Conservation (phyloP, 805 yeast species). For the Teunomyces gatunensis region DNA sequence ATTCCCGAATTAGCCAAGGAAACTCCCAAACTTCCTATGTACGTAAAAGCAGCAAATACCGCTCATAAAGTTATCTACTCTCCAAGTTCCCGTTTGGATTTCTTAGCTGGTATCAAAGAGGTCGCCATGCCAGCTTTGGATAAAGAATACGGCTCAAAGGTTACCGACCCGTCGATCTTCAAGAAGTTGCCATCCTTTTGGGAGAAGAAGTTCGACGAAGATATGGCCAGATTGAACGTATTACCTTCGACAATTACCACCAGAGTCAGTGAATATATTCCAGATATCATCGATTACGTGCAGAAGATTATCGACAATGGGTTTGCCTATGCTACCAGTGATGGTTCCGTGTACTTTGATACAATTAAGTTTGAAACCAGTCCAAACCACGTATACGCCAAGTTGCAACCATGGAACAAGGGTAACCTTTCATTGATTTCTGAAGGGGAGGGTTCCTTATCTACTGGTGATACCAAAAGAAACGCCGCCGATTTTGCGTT, state of each 20-base stretch:
- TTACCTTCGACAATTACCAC: slow-evolving; percentile 83
- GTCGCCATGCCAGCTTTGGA: slow-evolving; percentile 75
- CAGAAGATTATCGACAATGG: slow-evolving; percentile 73
- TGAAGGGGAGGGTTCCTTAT: slow-evolving; percentile 92
- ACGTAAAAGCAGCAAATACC: slow-evolving; percentile 56
- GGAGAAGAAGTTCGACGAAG: slow-evolving; percentile 82
- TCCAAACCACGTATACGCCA: slow-evolving; percentile 82
- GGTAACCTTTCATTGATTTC: slow-evolving; percentile 80
- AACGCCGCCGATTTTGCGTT: slow-evolving; percentile 87
- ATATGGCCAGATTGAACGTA: slow-evolving; percentile 84
- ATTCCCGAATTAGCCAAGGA: slow-evolving; percentile 46
- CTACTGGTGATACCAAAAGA: slow-evolving; percentile 58
- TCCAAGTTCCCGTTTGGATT: slow-evolving; percentile 26
- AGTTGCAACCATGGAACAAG: slow-evolving; percentile 97
- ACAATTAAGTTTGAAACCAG: slow-evolving; percentile 74
- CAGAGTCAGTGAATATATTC: slow-evolving; percentile 92
- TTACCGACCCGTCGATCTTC: slow-evolving; percentile 84
- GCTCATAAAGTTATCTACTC: slow-evolving; percentile 49
- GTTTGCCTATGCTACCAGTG: slow-evolving; percentile 76
- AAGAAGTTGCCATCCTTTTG: slow-evolving; percentile 79
- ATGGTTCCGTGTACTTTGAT: slow-evolving; percentile 96
- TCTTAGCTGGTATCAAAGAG: slow-evolving; percentile 60
- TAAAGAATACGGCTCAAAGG: slow-evolving; percentile 63
- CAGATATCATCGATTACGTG: slow-evolving; percentile 84
- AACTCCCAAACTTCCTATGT: slow-evolving; percentile 88